Conservation (phyloP, 139 green algal species). For the Chlorella sp. region DNA sequence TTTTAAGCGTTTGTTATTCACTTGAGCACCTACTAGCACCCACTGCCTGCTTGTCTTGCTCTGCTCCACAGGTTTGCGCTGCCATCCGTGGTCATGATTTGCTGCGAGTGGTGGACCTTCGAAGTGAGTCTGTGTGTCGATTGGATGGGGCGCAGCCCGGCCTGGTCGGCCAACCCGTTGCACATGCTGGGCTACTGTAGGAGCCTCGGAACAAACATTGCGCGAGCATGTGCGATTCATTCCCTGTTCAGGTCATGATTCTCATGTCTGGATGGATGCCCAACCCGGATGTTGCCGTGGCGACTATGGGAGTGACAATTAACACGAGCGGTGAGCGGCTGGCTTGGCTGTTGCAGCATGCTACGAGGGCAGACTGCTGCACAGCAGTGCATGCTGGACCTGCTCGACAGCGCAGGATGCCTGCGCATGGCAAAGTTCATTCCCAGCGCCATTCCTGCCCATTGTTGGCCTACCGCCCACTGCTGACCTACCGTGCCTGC, state of each 20-base stretch:
- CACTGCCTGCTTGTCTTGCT: no score
- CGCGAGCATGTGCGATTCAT: no score
- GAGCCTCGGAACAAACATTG: no score
- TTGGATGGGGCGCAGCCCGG: no score
- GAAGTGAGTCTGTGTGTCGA: not conserved
- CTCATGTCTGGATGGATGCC: conserved; percentile 33
- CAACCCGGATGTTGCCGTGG: conserved; percentile 12
- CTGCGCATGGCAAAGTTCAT: not conserved
- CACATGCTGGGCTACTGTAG: no score
- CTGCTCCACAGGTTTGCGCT: conserved; percentile 62
- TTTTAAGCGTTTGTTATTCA: no score
- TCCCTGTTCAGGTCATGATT: conserved; percentile 22
- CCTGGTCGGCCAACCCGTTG: no score
- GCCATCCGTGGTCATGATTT: conserved; percentile 42
- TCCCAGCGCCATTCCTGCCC: not conserved
- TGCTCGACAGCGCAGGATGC: not conserved
- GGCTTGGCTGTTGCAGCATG: no score
- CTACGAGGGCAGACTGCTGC: no score
- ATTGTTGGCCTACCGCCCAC: not conserved
- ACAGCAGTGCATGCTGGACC: not conserved
- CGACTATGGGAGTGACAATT: conserved; percentile 23
- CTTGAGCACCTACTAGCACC: no score
- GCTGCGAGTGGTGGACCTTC: conserved; percentile 53
- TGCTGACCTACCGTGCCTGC: not conserved
- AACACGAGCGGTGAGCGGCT: conserved; percentile 7